Evolutionary conservation across 371 early-diverging fungal species (phyloP), one percentile per base, ranked within the genome.

Genomic region (Chytridium lagenaria): DNA sequence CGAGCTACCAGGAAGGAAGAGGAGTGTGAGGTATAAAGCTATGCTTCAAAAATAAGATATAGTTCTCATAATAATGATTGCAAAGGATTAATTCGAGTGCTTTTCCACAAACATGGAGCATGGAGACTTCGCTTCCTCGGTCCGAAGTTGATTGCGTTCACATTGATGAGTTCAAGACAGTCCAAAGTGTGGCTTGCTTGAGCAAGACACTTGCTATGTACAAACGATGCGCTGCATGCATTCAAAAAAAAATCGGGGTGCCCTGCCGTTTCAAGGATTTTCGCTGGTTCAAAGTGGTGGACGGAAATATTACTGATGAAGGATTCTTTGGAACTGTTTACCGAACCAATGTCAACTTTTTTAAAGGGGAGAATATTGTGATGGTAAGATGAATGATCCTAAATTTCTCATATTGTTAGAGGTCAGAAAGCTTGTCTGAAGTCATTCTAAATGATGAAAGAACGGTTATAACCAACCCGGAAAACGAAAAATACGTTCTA

Each of bases 201-300:
- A 55, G 19, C 16, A 55, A 28, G 10, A 26, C 55, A 10, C 26
- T 23, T 5, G 26, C 16, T 10, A 7, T 10, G 16, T 55, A 16
- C 55, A 7, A 7, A 16, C 10, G 26, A 55, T 55, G 55, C 55
- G 26, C 16, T 55, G 16, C 55, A 15, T 55, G 55, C 55, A 28
- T 44, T 55, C 55, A 74, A 61, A 38, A 30, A 26, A 67, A 26
- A 7, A 66, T 50, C 30, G 68, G 73, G 15, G 57, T 50, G 26
- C n/a, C n/a, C 2, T 72, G 73, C 55, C 73, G 73, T 2, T 71
- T 71, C 72, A 51, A 12, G 36, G 38, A 39, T 33, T 71, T 71
- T 50, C 64, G 72, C 23, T 37, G 28, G 3, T 71, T 71, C 36
- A 5, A 66, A 26, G 16, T 44, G 15, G 63, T 16, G 22, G 19